Evolutionary conservation across 2,329 filamentous ascomycete species (phyloP).

Genomic region (Paecilomyces dactylethromorphus): DNA sequence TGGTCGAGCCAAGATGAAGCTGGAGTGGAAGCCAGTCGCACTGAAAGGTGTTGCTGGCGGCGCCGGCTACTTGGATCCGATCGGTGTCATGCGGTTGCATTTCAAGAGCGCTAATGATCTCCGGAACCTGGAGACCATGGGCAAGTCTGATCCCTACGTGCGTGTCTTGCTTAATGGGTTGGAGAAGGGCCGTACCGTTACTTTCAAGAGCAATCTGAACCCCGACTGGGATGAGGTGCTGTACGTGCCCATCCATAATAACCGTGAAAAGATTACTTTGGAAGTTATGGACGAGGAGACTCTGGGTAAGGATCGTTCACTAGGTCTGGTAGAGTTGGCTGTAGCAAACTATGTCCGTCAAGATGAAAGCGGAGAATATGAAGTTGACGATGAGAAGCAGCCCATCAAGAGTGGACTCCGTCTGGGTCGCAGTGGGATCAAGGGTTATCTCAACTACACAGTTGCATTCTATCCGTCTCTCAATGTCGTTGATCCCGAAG

Average conservation of each 20-base stretch:
- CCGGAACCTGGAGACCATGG: slow-evolving; percentile 88
- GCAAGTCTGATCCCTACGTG: slow-evolving; percentile 94
- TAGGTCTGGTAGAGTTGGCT: slow-evolving; percentile 73
- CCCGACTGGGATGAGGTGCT: slow-evolving; percentile 94
- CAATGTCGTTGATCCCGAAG: slow-evolving; percentile 82
- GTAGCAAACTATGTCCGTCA: slow-evolving; percentile 74
- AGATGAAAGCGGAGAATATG: slow-evolving; percentile 72
- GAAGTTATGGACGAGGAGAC: slow-evolving; percentile 98
- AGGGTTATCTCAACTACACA: slow-evolving; percentile 76
- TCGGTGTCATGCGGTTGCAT: slow-evolving; percentile 92
- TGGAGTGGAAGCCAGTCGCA: slow-evolving; percentile 93
- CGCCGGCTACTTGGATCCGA: slow-evolving; percentile 84
- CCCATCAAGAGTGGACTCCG: slow-evolving; percentile 61
- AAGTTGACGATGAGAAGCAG: slow-evolving; percentile 69
- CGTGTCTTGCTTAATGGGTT: slow-evolving; percentile 84
- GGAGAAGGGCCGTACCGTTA: slow-evolving; percentile 86
- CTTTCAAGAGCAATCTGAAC: slow-evolving; percentile 90
- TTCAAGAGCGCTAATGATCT: slow-evolving; percentile 77
- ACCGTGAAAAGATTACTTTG: slow-evolving; percentile 74
- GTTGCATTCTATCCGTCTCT: slow-evolving; percentile 85
- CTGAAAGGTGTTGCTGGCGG: slow-evolving; percentile 70
- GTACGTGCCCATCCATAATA: slow-evolving; percentile 83
- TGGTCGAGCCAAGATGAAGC: slow-evolving; percentile 80
- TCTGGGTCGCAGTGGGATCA: slow-evolving; percentile 64
- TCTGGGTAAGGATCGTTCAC: slow-evolving; percentile 79